Base-by-base conservation (phyloP, 75 land plant species). In the Pinus tabuliformis region DNA sequence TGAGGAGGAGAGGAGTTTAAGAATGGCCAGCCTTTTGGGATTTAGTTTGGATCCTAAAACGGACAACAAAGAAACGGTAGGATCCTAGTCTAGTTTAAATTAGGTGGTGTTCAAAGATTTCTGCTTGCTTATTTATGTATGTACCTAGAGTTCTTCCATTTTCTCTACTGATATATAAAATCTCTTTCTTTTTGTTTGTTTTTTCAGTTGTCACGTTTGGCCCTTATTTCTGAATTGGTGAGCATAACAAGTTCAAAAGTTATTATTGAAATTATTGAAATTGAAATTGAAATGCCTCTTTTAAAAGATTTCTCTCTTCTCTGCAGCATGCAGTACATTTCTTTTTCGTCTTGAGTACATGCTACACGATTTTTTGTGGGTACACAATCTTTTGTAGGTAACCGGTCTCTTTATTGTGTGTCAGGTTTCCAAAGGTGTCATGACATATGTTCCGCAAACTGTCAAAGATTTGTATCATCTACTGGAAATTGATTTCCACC, bases 171-270 rank as follows among this genome's bases (percentile, higher is more conserved):
- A 28, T 37, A 26, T 57, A 3, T 37, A 37, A 3, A 37, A 74
- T 28, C 12, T 73, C 54, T 81, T 52, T 26, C 26, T 26, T 26
- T 26, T 26, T 26, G 26, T 26, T 26, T 26, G 26, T 33, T 57
- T 45, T 28, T 71, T 78, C 91, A 89, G 91, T 81, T 89, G 15
- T 89, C 91, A 0, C 86, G 99, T 8, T 75, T 91, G 21, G 73
- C 95, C 2, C 88, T 96, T 28, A 85, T 94, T 57, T 86, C 95
- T 63, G 99, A 96, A 70, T 65, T 96, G 89, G 99, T 96, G 88
- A 80, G 93, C 9, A 49, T 49, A 49, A 49, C 1, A 49, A 9
- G 52, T 49, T 7, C 8, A 49, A 11, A 49, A 9, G 2, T 49
- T 49, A 2, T 8, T 8, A 49, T 8, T 0, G 1, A 8, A 7